Base-by-base conservation (phyloP, 2,329 filamentous ascomycete species). In the Endocalyx cinctus region DNA sequence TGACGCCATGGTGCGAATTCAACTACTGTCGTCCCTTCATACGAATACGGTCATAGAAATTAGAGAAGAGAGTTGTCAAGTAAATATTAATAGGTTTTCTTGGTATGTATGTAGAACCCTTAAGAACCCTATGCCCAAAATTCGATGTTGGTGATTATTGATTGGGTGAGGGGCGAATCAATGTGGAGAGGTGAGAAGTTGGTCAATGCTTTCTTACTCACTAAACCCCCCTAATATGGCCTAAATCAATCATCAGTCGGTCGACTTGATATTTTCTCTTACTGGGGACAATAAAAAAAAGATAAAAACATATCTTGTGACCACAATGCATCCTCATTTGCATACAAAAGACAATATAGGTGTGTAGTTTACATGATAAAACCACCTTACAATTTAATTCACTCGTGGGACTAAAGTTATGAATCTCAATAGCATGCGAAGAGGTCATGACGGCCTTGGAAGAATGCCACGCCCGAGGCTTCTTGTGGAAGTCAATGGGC, bases 401-500 rank as follows among this genome's bases (percentile, higher is more conserved):
- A n/a, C n/a, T n/a, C n/a, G n/a, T n/a, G n/a, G n/a, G n/a, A n/a
- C n/a, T n/a, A n/a, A n/a, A n/a, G n/a, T n/a, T n/a, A n/a, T n/a
- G n/a, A n/a, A n/a, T n/a, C n/a, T n/a, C n/a, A n/a, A n/a, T n/a
- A 98, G 92, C 84, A 54, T 98, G 92, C 74, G 87, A 90, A 62
- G 88, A 94, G 49, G 79, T 98, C 59, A 95, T 97, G 79, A 82
- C 72, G 31, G 84, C 86, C 29, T 86, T 98, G 48, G 92, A 97
- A 55, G 87, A 96, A 69, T 98, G 92, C 67, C 92, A 98, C 58
- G 84, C 86, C 19, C 77, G 76, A 39, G 92, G 92, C 34, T 98
- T 98, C 65, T 65, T 98, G 37, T 89, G 85, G 77, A 96, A 95
- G 64, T 81, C 86, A 2, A 67, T 87, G 41, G 92, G 92, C 36